Base-by-base conservation (phyloP, 2,329 filamentous ascomycete species). In the Elsinoe perseae region DNA sequence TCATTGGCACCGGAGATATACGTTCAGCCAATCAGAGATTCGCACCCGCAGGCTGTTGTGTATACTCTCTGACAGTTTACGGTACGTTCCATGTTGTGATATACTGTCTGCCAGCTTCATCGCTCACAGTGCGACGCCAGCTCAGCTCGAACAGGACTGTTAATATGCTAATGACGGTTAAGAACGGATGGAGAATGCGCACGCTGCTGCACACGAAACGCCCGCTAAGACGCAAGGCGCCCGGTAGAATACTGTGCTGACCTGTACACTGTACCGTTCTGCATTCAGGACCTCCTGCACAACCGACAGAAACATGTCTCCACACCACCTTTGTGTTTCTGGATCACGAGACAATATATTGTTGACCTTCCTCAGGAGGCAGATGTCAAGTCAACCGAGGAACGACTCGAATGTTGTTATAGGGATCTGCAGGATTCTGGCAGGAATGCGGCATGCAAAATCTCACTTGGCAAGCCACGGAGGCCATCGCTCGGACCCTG, bases 391-490 rank as follows among this genome's bases (percentile, higher is more conserved):
- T 36, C 32, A 36, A 43, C 38, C 38, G 12, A 20, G 38, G 38
- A 23, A 21, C 6, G n/a, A 43, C 6, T 8, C 5, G n/a, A 43
- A 43, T 43, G 16, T 21, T 43, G 38, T 21, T 20, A 43, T 43
- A 14, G 21, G 38, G 38, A 43, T 43, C 38, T 43, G 21, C 21
- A 23, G 10, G 4, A 43, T 4, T 20, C 16, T 4, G 3, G 38
- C 16, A 23, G 27, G 43, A 48, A 32, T 48, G 43, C 12, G 25
- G 43, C 23, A 48, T 48, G 8, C 2, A 32, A 18, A 28, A 32
- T 32, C 27, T 23, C 5, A 48, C 43, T 48, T 48, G 43, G 43
- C 43, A 48, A 48, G 43, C 43, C 43, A 48, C 43, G 16, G 30
- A 48, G 28, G 12, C 28, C 28, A 30, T 30, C 6, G 10, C 12